These are phyloP conservation scores for Flaveria linearis DNA, from an alignment of 129 eudicot genomes.

Conservation along the genomic window DNA sequence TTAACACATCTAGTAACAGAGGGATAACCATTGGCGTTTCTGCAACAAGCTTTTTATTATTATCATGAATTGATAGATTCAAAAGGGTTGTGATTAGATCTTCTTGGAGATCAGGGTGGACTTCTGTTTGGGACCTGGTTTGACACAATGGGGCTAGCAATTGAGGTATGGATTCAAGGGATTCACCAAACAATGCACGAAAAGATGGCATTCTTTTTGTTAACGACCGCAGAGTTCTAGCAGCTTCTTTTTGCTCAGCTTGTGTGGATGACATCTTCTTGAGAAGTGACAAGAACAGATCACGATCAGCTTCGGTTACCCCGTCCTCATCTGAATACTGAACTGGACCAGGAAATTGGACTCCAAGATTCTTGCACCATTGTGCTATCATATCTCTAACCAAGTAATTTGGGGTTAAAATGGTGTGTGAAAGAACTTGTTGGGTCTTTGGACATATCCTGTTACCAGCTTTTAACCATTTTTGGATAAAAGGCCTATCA, in stretches of 20 bases:
- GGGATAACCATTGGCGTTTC: constrained; percentile 79
- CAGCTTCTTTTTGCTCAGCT: constrained; percentile 82
- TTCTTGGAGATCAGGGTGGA: constrained; percentile 78
- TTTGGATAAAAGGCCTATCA: constrained; percentile 81
- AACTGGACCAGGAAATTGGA: constrained; percentile 55
- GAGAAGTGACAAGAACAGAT: constrained; percentile 56
- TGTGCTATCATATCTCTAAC: constrained; percentile 74
- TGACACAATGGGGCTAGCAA: constrained; percentile 64
- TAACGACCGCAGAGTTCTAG: constrained; percentile 64
- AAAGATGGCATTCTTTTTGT: constrained; percentile 81
- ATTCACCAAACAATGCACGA: constrained; percentile 84
- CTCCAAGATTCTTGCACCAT: constrained; percentile 78
- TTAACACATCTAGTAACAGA: constrained; percentile 64
- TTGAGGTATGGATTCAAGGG: constrained; percentile 57
- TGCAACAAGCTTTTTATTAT: constrained; percentile 84
- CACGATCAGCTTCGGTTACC: constrained; percentile 57
- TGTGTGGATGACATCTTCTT: constrained; percentile 68
- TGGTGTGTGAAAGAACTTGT: constrained; percentile 87
- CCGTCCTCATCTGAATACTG: constrained; percentile 52
- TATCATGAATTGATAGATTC: constrained; percentile 87
- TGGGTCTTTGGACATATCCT: constrained; percentile 83
- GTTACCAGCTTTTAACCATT: constrained; percentile 88
- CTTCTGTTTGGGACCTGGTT: constrained; percentile 36
- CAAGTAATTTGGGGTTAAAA: constrained; percentile 77
- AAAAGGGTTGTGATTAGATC: constrained; percentile 83